Percentiles rank a stretch among this genome's conserved stretches.
Evolutionary conservation across 1,284 basidiomycete genomes (phyloP).

Genomic region (Ustilago sp.): DNA sequence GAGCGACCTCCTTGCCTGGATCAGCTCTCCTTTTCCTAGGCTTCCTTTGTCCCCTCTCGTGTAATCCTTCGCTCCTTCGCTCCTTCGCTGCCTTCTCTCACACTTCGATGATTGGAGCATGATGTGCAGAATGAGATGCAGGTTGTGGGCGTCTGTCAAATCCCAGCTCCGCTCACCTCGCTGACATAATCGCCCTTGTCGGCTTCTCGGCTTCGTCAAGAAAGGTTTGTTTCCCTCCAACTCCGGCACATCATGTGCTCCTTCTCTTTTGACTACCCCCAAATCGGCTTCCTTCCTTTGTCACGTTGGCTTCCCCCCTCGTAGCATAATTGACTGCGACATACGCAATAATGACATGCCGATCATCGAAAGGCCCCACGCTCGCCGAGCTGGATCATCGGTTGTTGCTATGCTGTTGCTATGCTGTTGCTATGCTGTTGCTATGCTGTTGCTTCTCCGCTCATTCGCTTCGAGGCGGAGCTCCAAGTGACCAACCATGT

Average conservation of each 20-base stretch:
- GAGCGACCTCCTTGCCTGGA: constrained; percentile 13
- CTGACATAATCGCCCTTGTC: background rate
- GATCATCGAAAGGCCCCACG: constrained; percentile 9
- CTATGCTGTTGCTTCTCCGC: background rate
- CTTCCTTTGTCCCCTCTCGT: background rate
- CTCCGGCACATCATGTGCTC: constrained; percentile 8
- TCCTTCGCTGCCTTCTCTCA: too few relatives aligned
- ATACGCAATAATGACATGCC: background rate
- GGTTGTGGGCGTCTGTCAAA: background rate
- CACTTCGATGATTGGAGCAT: background rate
- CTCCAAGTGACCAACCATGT: background rate
- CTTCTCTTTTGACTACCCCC: too few relatives aligned
- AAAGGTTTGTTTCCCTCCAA: too few relatives aligned
- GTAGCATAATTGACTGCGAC: background rate
- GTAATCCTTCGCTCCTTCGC: background rate
- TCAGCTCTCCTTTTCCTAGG: background rate
- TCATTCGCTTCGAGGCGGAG: background rate
- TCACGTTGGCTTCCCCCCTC: too few relatives aligned
- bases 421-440: background rate
- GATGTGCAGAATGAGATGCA: constrained; percentile 1
- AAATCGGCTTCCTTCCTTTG: too few relatives aligned
- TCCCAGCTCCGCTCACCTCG: constrained; percentile 4
- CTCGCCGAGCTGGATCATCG: constrained; percentile 11
- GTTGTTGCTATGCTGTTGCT: background rate
- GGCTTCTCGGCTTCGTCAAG: too few relatives aligned